Percentiles rank a stretch among this genome's conserved stretches.
Evolutionary conservation across 257 asterid species (phyloP).

Genomic region (Echites panduratus): DNA sequence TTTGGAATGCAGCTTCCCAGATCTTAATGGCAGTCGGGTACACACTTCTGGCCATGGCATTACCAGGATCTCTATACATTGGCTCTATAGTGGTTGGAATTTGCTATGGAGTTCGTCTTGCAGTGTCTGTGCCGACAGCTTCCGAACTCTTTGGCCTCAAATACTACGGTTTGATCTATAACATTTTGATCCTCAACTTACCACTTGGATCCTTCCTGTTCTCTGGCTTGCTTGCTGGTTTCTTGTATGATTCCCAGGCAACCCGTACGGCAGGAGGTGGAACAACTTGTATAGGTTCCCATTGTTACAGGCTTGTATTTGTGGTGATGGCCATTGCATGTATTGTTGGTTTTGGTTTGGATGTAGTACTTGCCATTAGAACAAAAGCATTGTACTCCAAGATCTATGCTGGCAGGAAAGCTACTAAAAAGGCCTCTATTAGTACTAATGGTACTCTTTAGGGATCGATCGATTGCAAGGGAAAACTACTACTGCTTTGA

Average conservation of each 20-base stretch:
- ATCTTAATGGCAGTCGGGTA: slow-evolving; percentile 41
- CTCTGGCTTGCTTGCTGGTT: slow-evolving; percentile 46
- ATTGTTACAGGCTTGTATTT: slow-evolving; percentile 42
- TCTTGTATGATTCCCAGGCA: slow-evolving; percentile 34
- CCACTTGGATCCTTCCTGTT: slow-evolving; percentile 45
- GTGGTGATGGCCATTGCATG: slow-evolving; percentile 41
- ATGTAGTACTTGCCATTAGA: slow-evolving; percentile 26
- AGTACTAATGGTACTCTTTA: background rate
- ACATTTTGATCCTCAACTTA: slow-evolving; percentile 39
- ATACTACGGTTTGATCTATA: slow-evolving; percentile 38
- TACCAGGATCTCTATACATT: slow-evolving; percentile 43
- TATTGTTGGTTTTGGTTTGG: slow-evolving; percentile 34
- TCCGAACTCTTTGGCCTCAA: slow-evolving; percentile 46
- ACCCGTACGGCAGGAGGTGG: slow-evolving; percentile 32
- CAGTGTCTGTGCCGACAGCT: slow-evolving; percentile 40
- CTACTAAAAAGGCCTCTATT: slow-evolving; percentile 16
- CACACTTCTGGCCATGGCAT: slow-evolving; percentile 32
- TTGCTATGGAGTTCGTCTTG: slow-evolving; percentile 45
- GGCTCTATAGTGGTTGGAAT: slow-evolving; percentile 40
- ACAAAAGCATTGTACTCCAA: slow-evolving; percentile 29
- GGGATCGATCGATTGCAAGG: background rate
- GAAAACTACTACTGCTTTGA: background rate
- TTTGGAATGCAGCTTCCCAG: slow-evolving; percentile 47
- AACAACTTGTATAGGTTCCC: slow-evolving; percentile 34
- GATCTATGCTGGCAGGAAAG: slow-evolving; percentile 32